Conservation (phyloP, 352 stramenopile genomes). For the Pythium inflatum region DNA sequence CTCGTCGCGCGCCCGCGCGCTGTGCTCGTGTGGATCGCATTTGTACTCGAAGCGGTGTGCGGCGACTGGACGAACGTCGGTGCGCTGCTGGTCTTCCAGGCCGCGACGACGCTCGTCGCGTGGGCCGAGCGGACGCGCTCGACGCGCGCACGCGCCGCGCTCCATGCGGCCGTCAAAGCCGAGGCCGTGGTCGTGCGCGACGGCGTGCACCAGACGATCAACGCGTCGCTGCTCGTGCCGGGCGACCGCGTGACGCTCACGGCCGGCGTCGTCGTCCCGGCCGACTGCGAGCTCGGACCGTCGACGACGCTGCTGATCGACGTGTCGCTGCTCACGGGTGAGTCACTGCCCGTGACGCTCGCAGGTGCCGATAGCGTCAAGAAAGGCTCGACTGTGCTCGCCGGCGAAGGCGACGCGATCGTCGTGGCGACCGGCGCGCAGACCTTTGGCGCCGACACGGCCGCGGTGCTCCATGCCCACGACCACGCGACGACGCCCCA, state of each 20-base stretch:
- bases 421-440: conserved; percentile 88
- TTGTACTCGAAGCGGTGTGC: conserved; percentile 77
- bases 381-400: conserved; percentile 84
- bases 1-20: conserved; percentile 81
- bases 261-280: conserved; percentile 90
- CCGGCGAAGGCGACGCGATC: conserved; percentile 92
- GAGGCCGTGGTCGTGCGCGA: conserved; percentile 89
- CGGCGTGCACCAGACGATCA: conserved; percentile 87
- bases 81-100: conserved; percentile 71
- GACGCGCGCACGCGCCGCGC: conserved; percentile 79
- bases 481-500: conserved; percentile 70
- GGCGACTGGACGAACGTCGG: conserved; percentile 62
- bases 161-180: conserved; percentile 87
- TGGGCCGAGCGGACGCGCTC: conserved; percentile 87
- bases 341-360: conserved; percentile 94
- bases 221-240: conserved; percentile 90
- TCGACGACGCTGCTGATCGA: conserved; percentile 88
- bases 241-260: conserved; percentile 93
- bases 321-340: conserved; percentile 93
- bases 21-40: conserved; percentile 92
- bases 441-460: conserved; percentile 93
- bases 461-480: conserved; percentile 68
- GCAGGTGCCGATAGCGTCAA: conserved; percentile 78
- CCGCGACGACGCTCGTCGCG: conserved; percentile 68
- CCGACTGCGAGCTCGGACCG: conserved; percentile 89